Evolutionary conservation across 1,139 yeast species (phyloP).

Genomic region (Sugiyamaella pinicola): DNA sequence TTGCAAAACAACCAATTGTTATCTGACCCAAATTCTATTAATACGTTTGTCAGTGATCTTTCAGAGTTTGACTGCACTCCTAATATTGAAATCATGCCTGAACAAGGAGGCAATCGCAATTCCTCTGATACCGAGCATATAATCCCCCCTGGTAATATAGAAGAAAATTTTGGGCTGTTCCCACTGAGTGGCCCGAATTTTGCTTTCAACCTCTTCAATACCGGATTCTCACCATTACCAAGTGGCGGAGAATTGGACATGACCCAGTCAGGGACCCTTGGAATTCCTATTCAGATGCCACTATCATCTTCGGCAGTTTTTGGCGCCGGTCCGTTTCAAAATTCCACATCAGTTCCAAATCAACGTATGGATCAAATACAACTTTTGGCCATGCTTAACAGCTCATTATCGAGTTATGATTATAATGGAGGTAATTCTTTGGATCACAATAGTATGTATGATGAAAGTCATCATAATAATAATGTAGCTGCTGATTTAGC

Average conservation of each 20-base stretch:
- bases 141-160: conserved; percentile 1
- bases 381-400: conserved; percentile 5
- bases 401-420: background rate
- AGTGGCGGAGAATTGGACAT: background rate
- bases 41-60: conserved; percentile 1
- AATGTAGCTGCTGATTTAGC: background rate
- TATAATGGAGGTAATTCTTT: background rate
- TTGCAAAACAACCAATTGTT: background rate
- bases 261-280: background rate
- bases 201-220: conserved; percentile 2
- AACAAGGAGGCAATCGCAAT: background rate
- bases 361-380: conserved; percentile 8
- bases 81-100: background rate
- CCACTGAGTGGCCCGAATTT: conserved; percentile 1
- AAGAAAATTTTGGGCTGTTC: conserved; percentile 4
- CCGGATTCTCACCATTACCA: conserved; percentile 10
- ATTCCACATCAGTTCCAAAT: background rate
- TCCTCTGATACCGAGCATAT: background rate
- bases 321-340: background rate
- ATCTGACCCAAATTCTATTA: background rate
- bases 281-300: conserved; percentile 5
- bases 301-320: background rate
- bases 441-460: conserved; percentile 2
- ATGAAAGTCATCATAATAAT: background rate
- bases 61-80: conserved; percentile 7